Base-by-base conservation (phyloP, 2,329 filamentous ascomycete genomes). In the Tolypocladium ophioglossoides region DNA sequence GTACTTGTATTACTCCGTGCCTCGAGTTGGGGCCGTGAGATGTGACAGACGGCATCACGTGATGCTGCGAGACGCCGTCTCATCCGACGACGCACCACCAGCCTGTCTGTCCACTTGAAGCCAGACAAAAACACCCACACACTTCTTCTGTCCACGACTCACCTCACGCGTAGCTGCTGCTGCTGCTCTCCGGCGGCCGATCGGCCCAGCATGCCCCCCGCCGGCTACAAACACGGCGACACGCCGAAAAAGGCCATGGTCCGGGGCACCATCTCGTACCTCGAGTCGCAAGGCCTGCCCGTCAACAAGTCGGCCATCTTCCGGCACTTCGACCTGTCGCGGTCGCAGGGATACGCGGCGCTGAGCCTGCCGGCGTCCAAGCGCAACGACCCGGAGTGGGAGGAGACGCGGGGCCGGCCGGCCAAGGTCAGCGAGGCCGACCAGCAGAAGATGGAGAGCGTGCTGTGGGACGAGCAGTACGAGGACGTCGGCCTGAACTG, bases 281-380 rank as follows among this genome's bases (percentile, higher is more conserved):
- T 72, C 18, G 69, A 71, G 58, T 66, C 68, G 2, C 65, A 71
- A 37, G 68, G 67, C 54, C 61, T 71, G 20, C 67, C 67, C 2
- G 68, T 71, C 52, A 71, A 72, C 63, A 71, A 71, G 60, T 66
- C 66, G 35, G 68, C 69, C 61, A 70, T 72, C 56, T 71, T 72
- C 56, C 63, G 67, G 35, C 69, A 72, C 57, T 71, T 72, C 61
- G 66, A 66, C 22, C 62, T 72, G 16, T 69, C 69, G 34, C 67
- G 68, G 0, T 70, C 68, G 2, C 68, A 71, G 54, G 69, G 69
- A 38, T 71, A 71, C 53, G 65, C 67, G 35, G 68, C 69, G 2
- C 58, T 71, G n/a, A 70, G 58, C 56, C 58, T 64, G 22, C 63
- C 66, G 11, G 60, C 66, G 9, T 64, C 66, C 38, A 64, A 66